Conservation (phyloP, 2,329 filamentous ascomycete species). For the Aspergillus puulaauensis region DNA sequence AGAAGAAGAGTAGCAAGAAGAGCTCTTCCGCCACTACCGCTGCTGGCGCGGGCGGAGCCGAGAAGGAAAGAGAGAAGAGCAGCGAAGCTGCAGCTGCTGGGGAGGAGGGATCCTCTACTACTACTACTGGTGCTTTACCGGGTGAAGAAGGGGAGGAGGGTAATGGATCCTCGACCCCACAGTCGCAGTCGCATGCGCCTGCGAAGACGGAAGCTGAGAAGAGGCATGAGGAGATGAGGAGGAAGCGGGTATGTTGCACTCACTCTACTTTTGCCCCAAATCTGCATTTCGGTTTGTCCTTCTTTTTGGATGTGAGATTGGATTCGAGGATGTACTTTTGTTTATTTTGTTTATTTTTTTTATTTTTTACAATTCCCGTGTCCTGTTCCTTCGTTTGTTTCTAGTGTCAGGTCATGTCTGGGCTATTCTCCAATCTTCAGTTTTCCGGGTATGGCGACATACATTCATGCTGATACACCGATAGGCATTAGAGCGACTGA, state of each 20-base stretch:
- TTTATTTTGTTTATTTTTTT: neutral
- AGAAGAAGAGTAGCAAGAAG: slow-evolving; percentile 51
- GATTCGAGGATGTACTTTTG: neutral
- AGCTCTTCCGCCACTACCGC: slow-evolving; percentile 10
- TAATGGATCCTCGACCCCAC: slow-evolving; percentile 4
- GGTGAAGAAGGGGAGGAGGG: slow-evolving; percentile 9
- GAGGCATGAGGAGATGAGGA: slow-evolving; percentile 74
- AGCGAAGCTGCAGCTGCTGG: neutral
- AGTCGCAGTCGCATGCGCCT: slow-evolving; percentile 12
- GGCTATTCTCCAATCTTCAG: neutral
- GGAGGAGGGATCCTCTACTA: neutral
- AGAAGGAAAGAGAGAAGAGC: slow-evolving; percentile 13
- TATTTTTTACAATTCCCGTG: neutral
- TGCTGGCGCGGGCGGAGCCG: neutral
- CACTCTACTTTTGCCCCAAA: neutral
- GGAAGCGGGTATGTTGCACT: slow-evolving; percentile 67
- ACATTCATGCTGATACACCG: slow-evolving; percentile 7
- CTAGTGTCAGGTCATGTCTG: neutral
- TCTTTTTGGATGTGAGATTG: neutral
- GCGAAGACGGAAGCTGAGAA: slow-evolving; percentile 83
- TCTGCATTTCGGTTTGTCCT: neutral
- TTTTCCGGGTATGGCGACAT: neutral
- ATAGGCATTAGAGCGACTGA: slow-evolving; percentile 77
- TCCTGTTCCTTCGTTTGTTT: neutral
- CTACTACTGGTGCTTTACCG: neutral